Base-by-base conservation (phyloP, 257 asterid species). In the Solanum chilense region DNA sequence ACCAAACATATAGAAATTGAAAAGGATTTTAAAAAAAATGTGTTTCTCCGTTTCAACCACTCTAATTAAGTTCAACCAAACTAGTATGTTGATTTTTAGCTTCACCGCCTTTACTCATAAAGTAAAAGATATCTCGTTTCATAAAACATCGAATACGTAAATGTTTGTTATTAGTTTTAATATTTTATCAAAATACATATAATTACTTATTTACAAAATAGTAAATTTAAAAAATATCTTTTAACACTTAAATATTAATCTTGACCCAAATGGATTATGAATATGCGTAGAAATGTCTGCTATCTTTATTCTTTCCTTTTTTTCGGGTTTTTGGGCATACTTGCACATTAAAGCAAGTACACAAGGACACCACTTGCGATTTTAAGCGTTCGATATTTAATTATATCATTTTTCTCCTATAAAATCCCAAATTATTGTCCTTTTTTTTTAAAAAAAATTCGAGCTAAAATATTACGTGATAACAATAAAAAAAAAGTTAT, bases 291-390 rank as follows among this genome's bases (percentile, higher is more conserved):
- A 68, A 68, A 68, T 2, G 18, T 27, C 71, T 93, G 83, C n/a
- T 52, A 52, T 74, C 45, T 83, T 64, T 85, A 84, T 87, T 62
- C 73, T 29, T 49, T 89, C 64, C 89, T 86, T 87, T 18, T 71
- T 69, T 60, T 47, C 68, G 58, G 56, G 29, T 14, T 29, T n/a
- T 42, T 88, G 89, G 87, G 87, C 86, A 83, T 39, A 80, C 80
- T 37, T 90, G 93, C 75, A 69, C 89, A 90, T 84, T 88, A 93
- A 93, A 93, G 96, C 89, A 56, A 87, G 88, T 70, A 87, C 87
- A 85, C 78, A 16, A 33, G 78, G 45, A 71, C 7, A 33, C 23
- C 75, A 69, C 41, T 69, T 6, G 39, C 75, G 11, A 69, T 14
- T 29, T 29, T 69, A 18, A 29, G 75, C 41, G 41, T 69, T 69